Conservation (phyloP, 2,329 filamentous ascomycete species). For the Diaporthe nobilis region DNA sequence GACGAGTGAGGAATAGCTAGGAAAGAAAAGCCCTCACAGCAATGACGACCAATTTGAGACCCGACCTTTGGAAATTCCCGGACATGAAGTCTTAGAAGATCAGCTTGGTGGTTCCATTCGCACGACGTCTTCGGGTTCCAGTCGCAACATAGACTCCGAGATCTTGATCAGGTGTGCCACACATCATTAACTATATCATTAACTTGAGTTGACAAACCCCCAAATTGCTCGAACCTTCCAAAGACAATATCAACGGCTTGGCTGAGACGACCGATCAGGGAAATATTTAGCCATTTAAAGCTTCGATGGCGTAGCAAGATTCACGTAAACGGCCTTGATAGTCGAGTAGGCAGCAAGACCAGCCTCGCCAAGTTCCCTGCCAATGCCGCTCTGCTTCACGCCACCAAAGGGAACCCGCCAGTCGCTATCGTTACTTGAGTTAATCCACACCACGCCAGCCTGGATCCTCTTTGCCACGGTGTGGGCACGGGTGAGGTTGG, state of each 20-base stretch:
- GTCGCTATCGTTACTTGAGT: constrained; percentile 57
- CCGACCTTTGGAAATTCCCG: no score
- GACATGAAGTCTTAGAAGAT: no score
- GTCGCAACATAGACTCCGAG: no score
- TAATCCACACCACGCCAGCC: constrained; percentile 66
- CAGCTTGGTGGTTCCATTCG: no score
- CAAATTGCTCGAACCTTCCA: background rate
- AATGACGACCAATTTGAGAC: no score
- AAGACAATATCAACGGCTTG: background rate
- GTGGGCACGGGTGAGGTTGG: constrained; percentile 63
- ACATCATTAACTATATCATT: no score
- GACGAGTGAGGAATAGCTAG: no score
- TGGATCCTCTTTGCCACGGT: constrained; percentile 66
- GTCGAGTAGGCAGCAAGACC: constrained; percentile 52
- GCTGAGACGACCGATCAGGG: background rate
- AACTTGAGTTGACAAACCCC: background rate
- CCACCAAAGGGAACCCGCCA: constrained; percentile 68
- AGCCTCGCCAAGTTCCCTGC: constrained; percentile 53
- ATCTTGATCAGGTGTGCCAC: no score
- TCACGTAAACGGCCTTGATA: constrained; percentile 53
- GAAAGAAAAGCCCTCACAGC: no score
- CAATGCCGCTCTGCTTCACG: constrained; percentile 55
- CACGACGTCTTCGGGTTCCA: no score
- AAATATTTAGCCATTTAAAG: background rate
- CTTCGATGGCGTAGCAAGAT: constrained; percentile 46